Evolutionary conservation across 129 eudicot species (phyloP), one percentile per base, ranked within the genome.

Genomic region (Lactuca sativa): DNA sequence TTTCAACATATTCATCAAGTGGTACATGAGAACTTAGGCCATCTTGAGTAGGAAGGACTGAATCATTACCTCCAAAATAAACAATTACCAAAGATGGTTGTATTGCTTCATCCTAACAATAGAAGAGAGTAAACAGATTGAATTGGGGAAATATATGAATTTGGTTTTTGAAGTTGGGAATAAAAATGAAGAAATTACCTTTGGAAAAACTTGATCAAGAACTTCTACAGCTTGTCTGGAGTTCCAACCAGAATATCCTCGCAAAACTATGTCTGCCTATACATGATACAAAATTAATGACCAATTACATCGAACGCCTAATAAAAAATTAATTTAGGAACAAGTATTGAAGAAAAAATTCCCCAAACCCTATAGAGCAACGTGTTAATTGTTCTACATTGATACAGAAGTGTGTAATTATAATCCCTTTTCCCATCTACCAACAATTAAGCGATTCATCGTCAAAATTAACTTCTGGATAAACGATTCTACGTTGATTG

Each of bases 31-130:
- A 51, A 17, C 97, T 82, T 4, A 80, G 77, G 49, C 95, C 95
- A 38, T 73, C 69, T 31, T 85, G 82, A 72, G 75, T 82, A 62
- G 84, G 87, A 33, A 14, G 62, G 64, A 72, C 66, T 6, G 95
- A 81, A 69, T 86, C 97, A n/a, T 90, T 90, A 18, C 97, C 97
- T 40, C 97, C 97, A 67, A 90, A 82, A 76, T 86, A 90, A 16
- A 82, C 89, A 37, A 90, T 81, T 36, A 84, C 95, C 54, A 90
- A 65, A 43, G 88, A 76, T 38, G 97, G 95, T 74, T 87, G 87
- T 31, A 76, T 78, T 8, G 66, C 66, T 58, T 84, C 95, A 71
- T 81, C 85, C 97, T 90, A 64, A 11, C 33, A 8, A 55, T 9
- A 14, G 2, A 33, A 60, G 11, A 11, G 18, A 2, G 6, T 7